A percentile compares a stretch with the other conserved stretches of the same genome.
Evolutionary conservation across 495 filamentous ascomycete species (phyloP).

Genomic region (Paragyromitra xinjiangensis): DNA sequence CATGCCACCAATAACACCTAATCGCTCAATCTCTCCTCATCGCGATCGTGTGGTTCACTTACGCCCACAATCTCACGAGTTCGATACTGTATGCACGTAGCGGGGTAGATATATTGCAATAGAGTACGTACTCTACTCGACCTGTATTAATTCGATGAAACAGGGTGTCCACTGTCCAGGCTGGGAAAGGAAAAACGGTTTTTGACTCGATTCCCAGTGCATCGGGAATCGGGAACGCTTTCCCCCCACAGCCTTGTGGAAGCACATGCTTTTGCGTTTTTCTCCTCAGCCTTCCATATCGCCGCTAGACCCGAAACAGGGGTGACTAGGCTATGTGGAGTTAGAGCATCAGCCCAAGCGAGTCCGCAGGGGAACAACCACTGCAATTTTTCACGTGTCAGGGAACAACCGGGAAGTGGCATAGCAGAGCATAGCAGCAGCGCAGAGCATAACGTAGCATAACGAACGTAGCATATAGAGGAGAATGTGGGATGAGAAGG

Average conservation of each 20-base stretch:
- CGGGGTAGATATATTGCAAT: slow-evolving; percentile 1
- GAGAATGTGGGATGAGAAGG: background rate
- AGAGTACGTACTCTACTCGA: slow-evolving; percentile 1
- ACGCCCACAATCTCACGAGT: slow-evolving; percentile 4
- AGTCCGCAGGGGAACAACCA: slow-evolving; percentile 4
- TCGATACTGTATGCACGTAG: slow-evolving; percentile 21
- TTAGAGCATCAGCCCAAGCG: slow-evolving; percentile 19
- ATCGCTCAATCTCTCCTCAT: slow-evolving; percentile 5
- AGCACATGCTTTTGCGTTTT: slow-evolving; percentile 35
- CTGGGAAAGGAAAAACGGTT: slow-evolving; percentile 8
- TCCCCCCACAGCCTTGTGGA: slow-evolving; percentile 31
- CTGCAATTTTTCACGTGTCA: slow-evolving; percentile 36
- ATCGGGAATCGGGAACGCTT: slow-evolving; percentile 30
- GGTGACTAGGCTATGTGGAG: slow-evolving; percentile 25
- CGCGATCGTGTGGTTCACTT: slow-evolving; percentile 24
- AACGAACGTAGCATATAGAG: background rate
- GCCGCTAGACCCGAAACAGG: slow-evolving; percentile 16
- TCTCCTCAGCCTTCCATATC: background rate
- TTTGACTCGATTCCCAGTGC: slow-evolving; percentile 28
- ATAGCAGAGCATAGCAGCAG: background rate
- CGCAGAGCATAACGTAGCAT: background rate
- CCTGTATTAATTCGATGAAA: background rate
- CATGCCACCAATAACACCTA: slow-evolving; percentile 8
- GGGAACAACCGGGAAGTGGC: background rate
- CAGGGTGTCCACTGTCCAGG: background rate